Evolutionary conservation across 768 basidiomycete genomes (phyloP).

Genomic region (Hygrocybe coccinea): DNA sequence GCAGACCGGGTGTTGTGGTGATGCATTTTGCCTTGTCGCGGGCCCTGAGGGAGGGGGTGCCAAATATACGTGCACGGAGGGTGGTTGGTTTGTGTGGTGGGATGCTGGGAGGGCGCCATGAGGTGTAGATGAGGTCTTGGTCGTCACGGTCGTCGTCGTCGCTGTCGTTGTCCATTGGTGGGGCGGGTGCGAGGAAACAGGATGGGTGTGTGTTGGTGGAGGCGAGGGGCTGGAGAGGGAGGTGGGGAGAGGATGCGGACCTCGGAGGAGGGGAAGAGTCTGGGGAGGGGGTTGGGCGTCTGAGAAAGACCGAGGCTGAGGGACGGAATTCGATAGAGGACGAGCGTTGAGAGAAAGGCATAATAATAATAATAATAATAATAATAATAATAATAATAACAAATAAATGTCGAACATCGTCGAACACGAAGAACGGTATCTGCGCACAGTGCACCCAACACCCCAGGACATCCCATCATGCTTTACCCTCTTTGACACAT

Average conservation of each 20-base stretch:
- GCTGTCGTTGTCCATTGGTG: slow-evolving; percentile 22
- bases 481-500: slow-evolving; percentile 67
- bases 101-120: slow-evolving; percentile 16
- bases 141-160: slow-evolving; percentile 32
- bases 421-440: slow-evolving; percentile 63
- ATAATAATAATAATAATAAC: neutral
- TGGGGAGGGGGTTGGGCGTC: slow-evolving; percentile 21
- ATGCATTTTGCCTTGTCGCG: slow-evolving; percentile 36
- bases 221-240: slow-evolving; percentile 11
- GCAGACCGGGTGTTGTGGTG: slow-evolving; percentile 55
- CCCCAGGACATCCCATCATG: slow-evolving; percentile 79
- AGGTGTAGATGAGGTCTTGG: slow-evolving; percentile 30
- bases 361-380: neutral
- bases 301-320: neutral
- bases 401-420: slow-evolving; percentile 29
- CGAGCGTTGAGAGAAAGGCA: neutral
- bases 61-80: slow-evolving; percentile 32
- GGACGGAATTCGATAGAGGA: neutral
- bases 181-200: neutral
- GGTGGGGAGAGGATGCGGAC: slow-evolving; percentile 22
- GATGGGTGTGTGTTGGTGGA: slow-evolving; percentile 11
- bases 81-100: slow-evolving; percentile 14
- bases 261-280: slow-evolving; percentile 18
- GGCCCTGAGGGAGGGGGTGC: slow-evolving; percentile 20
- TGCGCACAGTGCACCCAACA: slow-evolving; percentile 65